These are phyloP conservation scores for Nannizzia gypsea DNA, from an alignment of 2,329 filamentous ascomycete species.

Conservation along the genomic window DNA sequence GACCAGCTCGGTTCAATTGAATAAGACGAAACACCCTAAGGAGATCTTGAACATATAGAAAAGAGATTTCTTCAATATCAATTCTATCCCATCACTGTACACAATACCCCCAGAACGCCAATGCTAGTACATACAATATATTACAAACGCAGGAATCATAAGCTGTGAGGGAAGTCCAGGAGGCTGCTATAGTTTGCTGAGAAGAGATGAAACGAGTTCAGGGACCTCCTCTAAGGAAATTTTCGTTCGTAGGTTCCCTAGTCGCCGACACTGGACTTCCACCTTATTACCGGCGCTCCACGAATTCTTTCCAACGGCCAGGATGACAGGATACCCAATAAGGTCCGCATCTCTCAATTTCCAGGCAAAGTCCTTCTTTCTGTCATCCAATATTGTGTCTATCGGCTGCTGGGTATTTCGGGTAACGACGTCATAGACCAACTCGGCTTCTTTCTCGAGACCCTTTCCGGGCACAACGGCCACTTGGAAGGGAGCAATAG, in stretches of 20 bases:
- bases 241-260: constrained; percentile 48
- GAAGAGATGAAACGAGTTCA: constrained; percentile 36
- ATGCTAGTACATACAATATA: background rate
- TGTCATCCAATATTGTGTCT: constrained; percentile 66
- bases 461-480: constrained; percentile 48
- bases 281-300: constrained; percentile 51
- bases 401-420: constrained; percentile 23
- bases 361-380: constrained; percentile 58
- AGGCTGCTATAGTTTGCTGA: constrained; percentile 40
- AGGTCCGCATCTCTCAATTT: constrained; percentile 84
- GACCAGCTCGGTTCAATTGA: background rate
- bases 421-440: constrained; percentile 53
- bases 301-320: constrained; percentile 62
- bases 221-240: constrained; percentile 43
- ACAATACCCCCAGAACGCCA: background rate
- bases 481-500: constrained; percentile 73
- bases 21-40: too few species aligned
- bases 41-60: background rate
- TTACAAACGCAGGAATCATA: background rate
- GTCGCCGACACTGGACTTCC: constrained; percentile 66
- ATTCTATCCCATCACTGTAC: background rate
- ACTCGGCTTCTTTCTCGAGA: constrained; percentile 39
- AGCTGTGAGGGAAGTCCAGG: background rate
- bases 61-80: background rate
- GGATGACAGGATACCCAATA: constrained; percentile 72